phyloP scores from a whole-genome alignment of 306 rosid genomes.

The Nissolia schottii region DNA sequence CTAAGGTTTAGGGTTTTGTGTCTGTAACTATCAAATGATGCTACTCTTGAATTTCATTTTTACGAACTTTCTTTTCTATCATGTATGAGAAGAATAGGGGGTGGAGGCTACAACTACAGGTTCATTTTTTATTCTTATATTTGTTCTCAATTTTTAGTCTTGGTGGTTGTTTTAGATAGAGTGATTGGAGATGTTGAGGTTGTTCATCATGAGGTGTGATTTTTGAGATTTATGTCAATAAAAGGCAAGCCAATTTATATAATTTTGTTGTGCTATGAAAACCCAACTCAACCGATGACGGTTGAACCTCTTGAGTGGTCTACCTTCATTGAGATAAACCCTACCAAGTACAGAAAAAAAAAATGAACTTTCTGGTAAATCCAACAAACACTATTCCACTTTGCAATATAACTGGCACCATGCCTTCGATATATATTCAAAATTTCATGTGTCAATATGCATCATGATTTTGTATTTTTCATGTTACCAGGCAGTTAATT shows the following conservation, averaged over 20 bases:
- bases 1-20: neutral
- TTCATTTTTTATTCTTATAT: neutral
- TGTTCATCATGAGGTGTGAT: neutral
- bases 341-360: too few relatives aligned
- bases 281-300: neutral
- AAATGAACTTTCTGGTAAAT: neutral
- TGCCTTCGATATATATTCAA: neutral
- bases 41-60: neutral
- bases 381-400: neutral
- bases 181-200: neutral
- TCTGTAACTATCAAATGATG: neutral
- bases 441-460: neutral
- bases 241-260: neutral
- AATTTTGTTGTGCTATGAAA: neutral
- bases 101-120: neutral
- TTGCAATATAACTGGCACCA: neutral
- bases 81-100: neutral
- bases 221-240: neutral
- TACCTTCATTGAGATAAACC: neutral
- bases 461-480: neutral
- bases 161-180: neutral
- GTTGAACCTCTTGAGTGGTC: neutral
- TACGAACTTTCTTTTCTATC: neutral
- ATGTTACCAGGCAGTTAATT: neutral
- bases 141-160: slow-evolving; percentile 4